Evolutionary conservation across 768 basidiomycete genomes (phyloP).

Genomic region (Podaxis mareebaensis): DNA sequence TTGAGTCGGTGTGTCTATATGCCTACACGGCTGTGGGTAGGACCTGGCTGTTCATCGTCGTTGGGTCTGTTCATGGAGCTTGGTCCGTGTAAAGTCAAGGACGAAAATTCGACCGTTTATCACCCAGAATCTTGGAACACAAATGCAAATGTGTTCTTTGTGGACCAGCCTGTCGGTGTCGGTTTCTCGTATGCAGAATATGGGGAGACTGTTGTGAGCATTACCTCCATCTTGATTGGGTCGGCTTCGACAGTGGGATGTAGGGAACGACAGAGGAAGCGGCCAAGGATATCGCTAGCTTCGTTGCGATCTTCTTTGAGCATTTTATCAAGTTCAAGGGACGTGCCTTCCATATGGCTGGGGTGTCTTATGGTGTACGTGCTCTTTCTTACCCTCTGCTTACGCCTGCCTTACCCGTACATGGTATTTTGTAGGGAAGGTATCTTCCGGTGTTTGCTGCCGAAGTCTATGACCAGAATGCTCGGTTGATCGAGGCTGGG

Average conservation of each 20-base stretch:
- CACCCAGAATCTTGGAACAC: conserved; percentile 69
- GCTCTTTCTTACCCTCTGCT: background rate
- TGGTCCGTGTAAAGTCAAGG: conserved; percentile 68
- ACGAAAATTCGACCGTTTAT: conserved; percentile 48
- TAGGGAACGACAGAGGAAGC: conserved; percentile 69
- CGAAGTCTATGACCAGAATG: conserved; percentile 75
- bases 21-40: background rate
- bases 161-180: conserved; percentile 62
- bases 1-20: background rate
- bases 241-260: background rate
- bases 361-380: conserved; percentile 78
- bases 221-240: background rate
- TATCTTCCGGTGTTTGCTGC: conserved; percentile 77
- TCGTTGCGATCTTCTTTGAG: conserved; percentile 74
- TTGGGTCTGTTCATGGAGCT: conserved; percentile 14
- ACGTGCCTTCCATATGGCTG: conserved; percentile 61
- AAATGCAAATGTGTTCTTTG: conserved; percentile 62
- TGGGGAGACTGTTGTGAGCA: conserved; percentile 57
- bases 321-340: conserved; percentile 73
- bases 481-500: conserved; percentile 49
- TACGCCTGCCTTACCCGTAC: background rate
- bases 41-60: conserved; percentile 14
- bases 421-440: conserved; percentile 46
- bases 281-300: conserved; percentile 69
- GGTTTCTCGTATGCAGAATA: conserved; percentile 68